Evolutionary conservation across 371 early-diverging fungal genomes (phyloP).

Genomic region (Rhizopus stolonifer): DNA sequence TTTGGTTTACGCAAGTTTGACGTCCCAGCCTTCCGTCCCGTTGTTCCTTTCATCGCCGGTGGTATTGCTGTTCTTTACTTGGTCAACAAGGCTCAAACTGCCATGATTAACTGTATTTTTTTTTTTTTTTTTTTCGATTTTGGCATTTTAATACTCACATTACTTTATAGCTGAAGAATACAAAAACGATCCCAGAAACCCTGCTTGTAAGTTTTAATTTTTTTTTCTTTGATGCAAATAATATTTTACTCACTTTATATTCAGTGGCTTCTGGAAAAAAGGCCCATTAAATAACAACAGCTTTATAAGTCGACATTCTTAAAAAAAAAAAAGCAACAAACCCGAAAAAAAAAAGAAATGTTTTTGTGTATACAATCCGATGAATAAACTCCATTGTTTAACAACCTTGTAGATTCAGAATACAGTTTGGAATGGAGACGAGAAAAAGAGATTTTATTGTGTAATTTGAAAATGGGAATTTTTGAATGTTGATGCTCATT

Average conservation of each 20-base stretch:
- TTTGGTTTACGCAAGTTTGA: slow-evolving; percentile 57
- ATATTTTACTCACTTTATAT: slow-evolving; percentile 7
- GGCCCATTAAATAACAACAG: slow-evolving; percentile 40
- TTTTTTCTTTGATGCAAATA: neutral
- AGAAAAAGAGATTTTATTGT: no score
- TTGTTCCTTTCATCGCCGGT: slow-evolving; percentile 50
- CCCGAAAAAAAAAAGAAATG: neutral
- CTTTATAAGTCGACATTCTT: neutral
- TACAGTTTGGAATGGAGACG: no score
- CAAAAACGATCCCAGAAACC: slow-evolving; percentile 60
- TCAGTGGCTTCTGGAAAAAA: slow-evolving; percentile 56
- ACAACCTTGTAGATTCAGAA: no score
- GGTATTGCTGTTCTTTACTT: slow-evolving; percentile 46
- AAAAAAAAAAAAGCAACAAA: neutral
- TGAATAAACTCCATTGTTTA: neutral
- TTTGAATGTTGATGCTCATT: no score
- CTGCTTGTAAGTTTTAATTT: slow-evolving; percentile 49
- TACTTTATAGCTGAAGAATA: slow-evolving; percentile 41
- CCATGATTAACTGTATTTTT: slow-evolving; percentile 52
- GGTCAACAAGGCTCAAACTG: slow-evolving; percentile 48
- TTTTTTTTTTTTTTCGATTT: no score
- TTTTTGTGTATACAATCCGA: neutral
- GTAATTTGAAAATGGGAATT: no score
- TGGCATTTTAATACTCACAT: neutral
- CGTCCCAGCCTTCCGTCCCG: slow-evolving; percentile 50